Conservation (phyloP, 2,329 filamentous ascomycete species). For the Xylaria polymorpha region DNA sequence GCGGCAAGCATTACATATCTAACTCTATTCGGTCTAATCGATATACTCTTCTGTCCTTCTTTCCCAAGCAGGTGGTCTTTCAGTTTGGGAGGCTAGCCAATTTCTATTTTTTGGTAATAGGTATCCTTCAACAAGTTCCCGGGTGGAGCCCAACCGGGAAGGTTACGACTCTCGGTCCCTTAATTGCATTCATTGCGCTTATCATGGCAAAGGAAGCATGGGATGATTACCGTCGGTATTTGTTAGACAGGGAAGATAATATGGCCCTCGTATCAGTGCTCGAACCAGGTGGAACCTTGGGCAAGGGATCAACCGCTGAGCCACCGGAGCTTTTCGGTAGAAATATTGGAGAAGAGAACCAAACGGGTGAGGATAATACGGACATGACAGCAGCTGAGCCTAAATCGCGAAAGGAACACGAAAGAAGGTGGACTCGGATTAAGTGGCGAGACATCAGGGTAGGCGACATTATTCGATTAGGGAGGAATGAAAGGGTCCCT, state of each 20-base stretch:
- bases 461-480: slow-evolving; percentile 76
- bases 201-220: slow-evolving; percentile 91
- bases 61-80: slow-evolving; percentile 85
- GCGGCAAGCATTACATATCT: slow-evolving; percentile 61
- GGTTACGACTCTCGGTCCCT: slow-evolving; percentile 78
- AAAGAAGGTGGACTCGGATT: slow-evolving; percentile 62
- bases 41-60: slow-evolving; percentile 85
- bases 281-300: slow-evolving; percentile 18
- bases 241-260: slow-evolving; percentile 86
- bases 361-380: not conserved
- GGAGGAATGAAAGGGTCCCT: slow-evolving; percentile 81
- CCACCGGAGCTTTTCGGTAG: not conserved
- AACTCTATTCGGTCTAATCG: slow-evolving; percentile 82
- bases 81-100: slow-evolving; percentile 90
- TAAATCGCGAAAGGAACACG: slow-evolving; percentile 32
- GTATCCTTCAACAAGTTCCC: slow-evolving; percentile 84
- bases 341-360: not conserved
- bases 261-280: slow-evolving; percentile 47
- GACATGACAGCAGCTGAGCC: slow-evolving; percentile 17
- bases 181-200: slow-evolving; percentile 80
- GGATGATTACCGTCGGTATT: slow-evolving; percentile 83
- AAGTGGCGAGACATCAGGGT: slow-evolving; percentile 78
- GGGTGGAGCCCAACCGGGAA: slow-evolving; percentile 80
- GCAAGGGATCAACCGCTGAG: slow-evolving; percentile 35
- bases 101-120: slow-evolving; percentile 87